Evolutionary conservation across 768 basidiomycete genomes (phyloP).

Genomic region (Galerina marginata): DNA sequence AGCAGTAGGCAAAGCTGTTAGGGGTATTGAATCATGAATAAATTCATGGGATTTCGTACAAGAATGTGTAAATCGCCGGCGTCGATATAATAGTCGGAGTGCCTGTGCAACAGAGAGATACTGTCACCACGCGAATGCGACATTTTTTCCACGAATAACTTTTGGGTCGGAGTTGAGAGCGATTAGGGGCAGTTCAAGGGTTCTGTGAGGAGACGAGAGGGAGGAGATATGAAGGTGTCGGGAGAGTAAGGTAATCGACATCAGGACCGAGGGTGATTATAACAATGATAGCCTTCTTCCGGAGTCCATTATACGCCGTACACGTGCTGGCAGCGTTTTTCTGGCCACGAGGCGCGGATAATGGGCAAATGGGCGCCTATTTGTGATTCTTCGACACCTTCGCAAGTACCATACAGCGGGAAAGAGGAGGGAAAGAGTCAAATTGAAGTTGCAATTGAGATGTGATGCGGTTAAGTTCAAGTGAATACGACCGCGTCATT

Average conservation of each 20-base stretch:
- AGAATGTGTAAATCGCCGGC: slow-evolving; percentile 27
- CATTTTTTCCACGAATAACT: background rate
- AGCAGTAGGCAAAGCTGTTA: background rate
- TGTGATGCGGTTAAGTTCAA: background rate
- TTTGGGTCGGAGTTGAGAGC: no score
- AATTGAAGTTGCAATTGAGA: background rate
- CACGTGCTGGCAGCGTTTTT: slow-evolving; percentile 19
- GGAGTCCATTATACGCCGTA: background rate
- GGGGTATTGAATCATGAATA: background rate
- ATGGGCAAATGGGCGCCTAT: slow-evolving; percentile 15
- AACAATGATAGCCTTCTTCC: background rate
- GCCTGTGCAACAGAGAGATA: slow-evolving; percentile 4
- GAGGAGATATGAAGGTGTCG: background rate
- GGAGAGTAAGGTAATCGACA: background rate
- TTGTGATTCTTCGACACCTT: background rate
- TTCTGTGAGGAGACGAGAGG: background rate
- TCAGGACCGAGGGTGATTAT: slow-evolving; percentile 2
- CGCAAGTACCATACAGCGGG: background rate
- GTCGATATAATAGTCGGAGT: slow-evolving; percentile 27
- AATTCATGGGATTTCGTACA: slow-evolving; percentile 11
- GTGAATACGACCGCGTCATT: background rate
- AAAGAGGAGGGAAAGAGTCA: background rate
- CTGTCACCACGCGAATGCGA: slow-evolving; percentile 5
- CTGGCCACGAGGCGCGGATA: background rate
- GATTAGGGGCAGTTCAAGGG: background rate